Base-by-base conservation (phyloP, 148 eudicot genomes). In the Simmondsia chinensis region DNA sequence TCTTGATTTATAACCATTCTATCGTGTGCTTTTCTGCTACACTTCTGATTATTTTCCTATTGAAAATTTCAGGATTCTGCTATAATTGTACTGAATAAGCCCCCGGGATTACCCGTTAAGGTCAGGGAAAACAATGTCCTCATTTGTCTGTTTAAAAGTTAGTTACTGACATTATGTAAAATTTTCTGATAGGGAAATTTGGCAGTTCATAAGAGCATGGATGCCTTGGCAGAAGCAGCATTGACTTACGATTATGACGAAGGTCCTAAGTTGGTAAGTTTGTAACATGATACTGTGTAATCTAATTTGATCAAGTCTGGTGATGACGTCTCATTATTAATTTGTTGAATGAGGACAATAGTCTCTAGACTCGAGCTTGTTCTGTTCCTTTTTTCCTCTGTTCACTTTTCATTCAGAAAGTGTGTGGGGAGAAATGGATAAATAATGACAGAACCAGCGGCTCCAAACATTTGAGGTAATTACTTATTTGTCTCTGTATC, bases 171-270 rank as follows among this genome's bases (percentile, higher is more conserved):
- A 17, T 47, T 27, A 12, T 49, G 3, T 6, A 33, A 28, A 11
- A 20, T 36, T 34, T 25, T 56, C n/a, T 58, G 31, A 42, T 50
- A 89, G 95, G 97, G 97, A 9, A 71, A 69, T 48, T 28, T 89
- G 60, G 73, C 95, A 4, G 74, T 89, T 66, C 97, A 89, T 60
- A 81, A 89, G 56, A 81, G 95, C 75, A 81, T 89, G 95, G 97
- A 89, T 73, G 97, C 87, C 34, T 72, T 89, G 69, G 97, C 95
- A 40, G 93, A 95, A 54, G 95, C 95, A 41, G 95, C 97, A 12
- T 64, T 84, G 57, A 70, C 93, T 7, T 89, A 75, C 40, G 93
- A 74, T 38, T 76, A 75, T 24, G 80, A 81, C 24, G 97, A 89
- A 63, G 87, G 95, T 57, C 97, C 97, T 39, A 79, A 72, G 59